Evolutionary conservation across 306 rosid genomes (phyloP).

Genomic region (Casuarina equisetifolia): DNA sequence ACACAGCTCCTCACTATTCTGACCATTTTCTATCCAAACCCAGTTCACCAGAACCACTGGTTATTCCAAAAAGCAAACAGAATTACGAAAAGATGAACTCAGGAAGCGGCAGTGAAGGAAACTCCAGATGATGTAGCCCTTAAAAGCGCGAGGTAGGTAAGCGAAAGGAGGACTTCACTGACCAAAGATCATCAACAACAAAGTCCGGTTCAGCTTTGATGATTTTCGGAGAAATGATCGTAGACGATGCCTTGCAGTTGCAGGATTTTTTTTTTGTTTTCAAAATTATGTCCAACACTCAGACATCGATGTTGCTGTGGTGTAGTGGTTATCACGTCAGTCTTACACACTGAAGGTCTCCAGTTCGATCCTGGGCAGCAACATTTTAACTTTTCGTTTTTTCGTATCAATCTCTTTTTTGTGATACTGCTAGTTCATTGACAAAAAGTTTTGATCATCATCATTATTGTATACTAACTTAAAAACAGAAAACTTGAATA

Average conservation of each 20-base stretch:
- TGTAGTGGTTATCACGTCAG: conserved; percentile 41
- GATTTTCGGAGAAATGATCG: neutral
- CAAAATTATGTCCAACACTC: accelerated
- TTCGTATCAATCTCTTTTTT: too few species aligned
- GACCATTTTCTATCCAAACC: conserved; percentile 35
- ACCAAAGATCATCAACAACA: neutral
- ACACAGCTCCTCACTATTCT: conserved; percentile 60
- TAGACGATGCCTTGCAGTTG: neutral
- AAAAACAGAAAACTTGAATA: too few species aligned
- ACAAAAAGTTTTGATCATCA: too few species aligned
- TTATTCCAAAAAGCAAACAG: neutral
- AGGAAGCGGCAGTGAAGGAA: conserved; percentile 1
- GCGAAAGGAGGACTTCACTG: neutral
- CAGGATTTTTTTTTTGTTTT: too few species aligned
- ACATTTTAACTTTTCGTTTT: neutral
- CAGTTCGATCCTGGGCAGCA: conserved; percentile 43
- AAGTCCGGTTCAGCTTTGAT: neutral
- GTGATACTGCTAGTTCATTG: too few species aligned
- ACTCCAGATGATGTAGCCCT: conserved; percentile 41
- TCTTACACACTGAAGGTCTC: conserved; percentile 39
- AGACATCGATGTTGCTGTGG: conserved; percentile 20
- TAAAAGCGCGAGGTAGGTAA: neutral
- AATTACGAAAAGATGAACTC: neutral
- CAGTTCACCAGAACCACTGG: conserved; percentile 13
- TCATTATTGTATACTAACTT: too few species aligned